Conservation (phyloP, 1,284 basidiomycete species). For the Takashimella koratensis region DNA sequence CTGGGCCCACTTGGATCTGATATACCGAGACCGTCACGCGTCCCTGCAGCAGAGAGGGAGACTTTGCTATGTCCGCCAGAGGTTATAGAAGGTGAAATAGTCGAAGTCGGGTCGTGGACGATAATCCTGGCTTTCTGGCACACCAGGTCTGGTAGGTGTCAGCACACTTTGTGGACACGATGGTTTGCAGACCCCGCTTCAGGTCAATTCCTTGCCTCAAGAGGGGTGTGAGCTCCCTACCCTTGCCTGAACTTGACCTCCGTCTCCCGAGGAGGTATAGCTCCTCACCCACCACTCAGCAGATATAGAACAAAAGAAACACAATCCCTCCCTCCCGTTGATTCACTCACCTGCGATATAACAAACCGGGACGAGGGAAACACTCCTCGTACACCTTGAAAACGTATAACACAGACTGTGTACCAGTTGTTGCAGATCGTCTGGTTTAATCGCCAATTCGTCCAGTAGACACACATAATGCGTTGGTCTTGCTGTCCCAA, state of each 20-base stretch:
- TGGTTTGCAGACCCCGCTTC: too few species aligned
- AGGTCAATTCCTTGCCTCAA: too few species aligned
- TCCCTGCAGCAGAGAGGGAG: too few species aligned
- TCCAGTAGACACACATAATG: slow-evolving; percentile 44
- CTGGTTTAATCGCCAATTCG: slow-evolving; percentile 44
- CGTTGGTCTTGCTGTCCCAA: slow-evolving; percentile 37
- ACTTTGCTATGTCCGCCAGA: slow-evolving; percentile 23
- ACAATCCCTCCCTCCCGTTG: too few species aligned
- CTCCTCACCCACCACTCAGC: too few species aligned
- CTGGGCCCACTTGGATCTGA: too few species aligned
- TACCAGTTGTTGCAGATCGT: slow-evolving; percentile 43
- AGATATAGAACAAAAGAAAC: too few species aligned
- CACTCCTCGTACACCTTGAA: slow-evolving; percentile 49
- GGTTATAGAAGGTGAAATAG: slow-evolving; percentile 27
- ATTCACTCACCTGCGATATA: slow-evolving; percentile 49
- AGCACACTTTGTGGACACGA: too few species aligned
- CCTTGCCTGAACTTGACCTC: too few species aligned
- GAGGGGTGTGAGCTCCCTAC: not conserved
- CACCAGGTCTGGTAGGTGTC: slow-evolving; percentile 44
- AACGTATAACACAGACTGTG: slow-evolving; percentile 50
- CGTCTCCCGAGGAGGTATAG: too few species aligned
- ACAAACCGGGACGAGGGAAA: slow-evolving; percentile 46
- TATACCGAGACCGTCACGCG: too few species aligned
- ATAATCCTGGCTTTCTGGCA: slow-evolving; percentile 43
- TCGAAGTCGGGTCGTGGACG: slow-evolving; percentile 20